Percentiles rank a stretch among this genome's conserved stretches.
Conservation (phyloP, 176 grass and related monocot species). For the Aegilops umbellulata region DNA sequence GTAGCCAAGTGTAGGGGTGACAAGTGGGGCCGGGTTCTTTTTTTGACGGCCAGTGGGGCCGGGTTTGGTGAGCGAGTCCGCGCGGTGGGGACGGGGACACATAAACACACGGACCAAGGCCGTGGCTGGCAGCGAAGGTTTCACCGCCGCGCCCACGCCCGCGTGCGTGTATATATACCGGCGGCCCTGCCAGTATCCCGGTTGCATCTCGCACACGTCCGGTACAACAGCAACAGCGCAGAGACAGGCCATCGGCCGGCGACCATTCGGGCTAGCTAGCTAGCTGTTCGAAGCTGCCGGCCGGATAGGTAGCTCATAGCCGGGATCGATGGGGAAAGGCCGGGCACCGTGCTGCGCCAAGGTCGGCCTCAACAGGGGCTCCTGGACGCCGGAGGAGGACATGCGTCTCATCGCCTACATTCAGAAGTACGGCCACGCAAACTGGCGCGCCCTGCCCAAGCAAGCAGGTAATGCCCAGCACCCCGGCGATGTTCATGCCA, state of each 20-base stretch:
- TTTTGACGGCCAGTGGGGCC: too few species aligned
- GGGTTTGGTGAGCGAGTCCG: background rate
- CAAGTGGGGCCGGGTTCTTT: background rate
- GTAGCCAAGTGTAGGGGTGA: background rate
- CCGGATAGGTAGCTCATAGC: background rate
- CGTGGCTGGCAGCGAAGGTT: background rate
- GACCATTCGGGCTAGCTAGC: background rate
- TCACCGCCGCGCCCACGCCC: too few species aligned
- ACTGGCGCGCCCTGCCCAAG: conserved; percentile 90
- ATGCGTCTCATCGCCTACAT: conserved; percentile 72
- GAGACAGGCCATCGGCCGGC: background rate
- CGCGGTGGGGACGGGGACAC: background rate
- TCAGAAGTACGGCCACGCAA: conserved; percentile 69
- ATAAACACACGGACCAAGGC: background rate
- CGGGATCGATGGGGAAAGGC: conserved; percentile 55
- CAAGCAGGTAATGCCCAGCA: conserved; percentile 87
- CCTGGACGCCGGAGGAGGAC: conserved; percentile 86
- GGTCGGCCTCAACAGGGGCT: conserved; percentile 86
- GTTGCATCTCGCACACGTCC: conserved; percentile 23
- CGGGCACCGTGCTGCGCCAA: conserved; percentile 88
- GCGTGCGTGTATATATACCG: conserved; percentile 32
- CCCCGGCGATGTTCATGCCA: too few species aligned
- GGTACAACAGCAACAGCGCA: background rate
- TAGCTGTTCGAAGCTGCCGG: background rate
- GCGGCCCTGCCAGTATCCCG: background rate